Evolutionary conservation across 805 yeast genomes (phyloP).

Genomic region (Novakomyces olei): DNA sequence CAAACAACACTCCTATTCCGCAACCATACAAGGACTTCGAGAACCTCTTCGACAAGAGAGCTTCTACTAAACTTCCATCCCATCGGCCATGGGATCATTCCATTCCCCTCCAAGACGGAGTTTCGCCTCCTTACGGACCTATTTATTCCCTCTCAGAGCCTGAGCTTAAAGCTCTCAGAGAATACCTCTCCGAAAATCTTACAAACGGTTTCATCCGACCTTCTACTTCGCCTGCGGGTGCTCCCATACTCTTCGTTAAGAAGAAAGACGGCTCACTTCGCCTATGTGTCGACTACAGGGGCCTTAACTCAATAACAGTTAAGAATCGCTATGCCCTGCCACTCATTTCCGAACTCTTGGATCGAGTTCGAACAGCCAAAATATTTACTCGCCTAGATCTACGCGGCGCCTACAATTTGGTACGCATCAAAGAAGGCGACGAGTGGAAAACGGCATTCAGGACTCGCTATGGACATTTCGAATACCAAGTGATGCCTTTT

Average conservation of each 20-base stretch:
- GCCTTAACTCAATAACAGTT: conserved; percentile 9
- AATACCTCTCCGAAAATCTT: too few species aligned
- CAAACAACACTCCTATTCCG: too few species aligned
- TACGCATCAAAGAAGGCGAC: conserved; percentile 3
- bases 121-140: too few species aligned
- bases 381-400: conserved; percentile 10
- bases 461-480: conserved; percentile 10
- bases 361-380: conserved; percentile 7
- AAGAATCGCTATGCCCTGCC: conserved; percentile 11
- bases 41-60: too few species aligned
- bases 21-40: too few species aligned
- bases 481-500: conserved; percentile 14
- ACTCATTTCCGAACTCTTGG: conserved; percentile 1
- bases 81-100: too few species aligned
- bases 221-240: too few species aligned
- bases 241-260: conserved; percentile 9
- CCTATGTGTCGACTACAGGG: conserved; percentile 10
- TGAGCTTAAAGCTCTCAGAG: too few species aligned
- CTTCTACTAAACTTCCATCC: too few species aligned
- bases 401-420: conserved; percentile 7
- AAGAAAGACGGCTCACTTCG: conserved; percentile 10
- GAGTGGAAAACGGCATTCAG: conserved; percentile 12
- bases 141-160: too few species aligned
- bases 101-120: too few species aligned
- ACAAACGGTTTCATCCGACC: conserved; percentile 6